A percentile compares a stretch with the other conserved stretches of the same genome.
Evolutionary conservation across 2,329 filamentous ascomycete species (phyloP).

Genomic region (Trichoderma koningii): DNA sequence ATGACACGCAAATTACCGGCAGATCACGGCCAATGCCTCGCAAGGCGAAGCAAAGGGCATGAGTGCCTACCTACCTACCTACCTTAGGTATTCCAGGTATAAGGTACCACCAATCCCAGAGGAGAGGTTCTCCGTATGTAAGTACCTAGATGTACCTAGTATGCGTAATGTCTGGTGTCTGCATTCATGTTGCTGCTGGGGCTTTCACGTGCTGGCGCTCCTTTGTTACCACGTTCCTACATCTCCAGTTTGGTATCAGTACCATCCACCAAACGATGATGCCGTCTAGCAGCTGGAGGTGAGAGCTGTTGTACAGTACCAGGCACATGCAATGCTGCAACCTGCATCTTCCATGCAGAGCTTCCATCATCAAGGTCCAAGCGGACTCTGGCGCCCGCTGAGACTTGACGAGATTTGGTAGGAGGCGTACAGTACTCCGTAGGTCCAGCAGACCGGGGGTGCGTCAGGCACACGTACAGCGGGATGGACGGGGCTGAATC

Average conservation of each 20-base stretch:
- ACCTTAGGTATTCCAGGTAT: no score
- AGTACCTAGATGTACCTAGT: no score
- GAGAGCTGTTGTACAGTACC: no score
- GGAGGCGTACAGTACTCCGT: not conserved
- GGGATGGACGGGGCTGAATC: conserved; percentile 9
- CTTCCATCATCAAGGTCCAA: no score
- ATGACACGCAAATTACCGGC: not conserved
- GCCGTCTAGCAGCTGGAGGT: no score
- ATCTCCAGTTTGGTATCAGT: no score
- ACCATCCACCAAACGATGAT: not conserved
- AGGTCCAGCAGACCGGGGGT: not conserved
- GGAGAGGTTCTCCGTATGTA: no score
- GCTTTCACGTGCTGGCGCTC: conserved; percentile 18
- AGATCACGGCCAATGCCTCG: not conserved
- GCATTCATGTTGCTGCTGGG: not conserved
- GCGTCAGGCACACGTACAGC: conserved; percentile 18
- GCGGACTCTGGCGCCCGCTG: not conserved
- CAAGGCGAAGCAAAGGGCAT: not conserved
- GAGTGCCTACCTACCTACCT: no score
- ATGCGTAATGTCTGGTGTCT: conserved; percentile 9
- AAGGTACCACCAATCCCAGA: no score
- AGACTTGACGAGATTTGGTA: conserved; percentile 17
- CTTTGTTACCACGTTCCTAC: not conserved
- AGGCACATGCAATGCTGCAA: no score
- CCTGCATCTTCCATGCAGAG: no score